phyloP scores from a whole-genome alignment of 352 stramenopile species.

The Pythium brassicae region DNA sequence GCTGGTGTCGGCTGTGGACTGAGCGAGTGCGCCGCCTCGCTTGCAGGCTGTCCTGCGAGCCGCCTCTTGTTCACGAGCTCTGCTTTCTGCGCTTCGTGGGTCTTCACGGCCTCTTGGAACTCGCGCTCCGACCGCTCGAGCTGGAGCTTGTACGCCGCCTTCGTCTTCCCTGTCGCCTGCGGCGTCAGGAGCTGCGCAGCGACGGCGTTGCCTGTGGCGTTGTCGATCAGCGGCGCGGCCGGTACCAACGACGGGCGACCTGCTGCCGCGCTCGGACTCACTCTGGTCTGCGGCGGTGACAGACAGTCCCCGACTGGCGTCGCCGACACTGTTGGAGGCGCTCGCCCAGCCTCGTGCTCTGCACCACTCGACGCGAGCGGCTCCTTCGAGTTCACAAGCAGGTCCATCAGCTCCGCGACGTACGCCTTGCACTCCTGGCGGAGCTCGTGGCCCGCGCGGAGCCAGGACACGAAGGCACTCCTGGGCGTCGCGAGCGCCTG shows the following conservation, averaged over 20 bases:
- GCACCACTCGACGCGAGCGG: slow-evolving; percentile 1
- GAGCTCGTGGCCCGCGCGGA: slow-evolving; percentile 84
- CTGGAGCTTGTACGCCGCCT: slow-evolving; percentile 40
- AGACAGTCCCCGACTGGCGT: too few species aligned
- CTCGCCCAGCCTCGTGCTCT: not conserved
- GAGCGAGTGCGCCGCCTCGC: slow-evolving; percentile 5
- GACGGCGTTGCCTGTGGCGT: not conserved
- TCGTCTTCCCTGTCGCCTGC: slow-evolving; percentile 6
- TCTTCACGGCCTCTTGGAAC: slow-evolving; percentile 36
- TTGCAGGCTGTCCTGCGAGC: slow-evolving; percentile 13
- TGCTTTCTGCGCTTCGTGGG: slow-evolving; percentile 31
- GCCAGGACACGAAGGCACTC: slow-evolving; percentile 86
- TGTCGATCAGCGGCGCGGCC: slow-evolving; percentile 1
- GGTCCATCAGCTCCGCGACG: slow-evolving; percentile 76
- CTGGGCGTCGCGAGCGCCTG: slow-evolving; percentile 43
- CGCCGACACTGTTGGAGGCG: not conserved
- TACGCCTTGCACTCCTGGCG: slow-evolving; percentile 86
- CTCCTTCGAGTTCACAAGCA: slow-evolving; percentile 58
- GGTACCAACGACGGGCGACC: not conserved
- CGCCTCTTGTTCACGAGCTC: slow-evolving; percentile 32
- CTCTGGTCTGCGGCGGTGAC: not conserved
- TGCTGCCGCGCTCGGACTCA: not conserved
- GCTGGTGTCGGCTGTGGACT: not conserved
- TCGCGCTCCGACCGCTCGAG: slow-evolving; percentile 39
- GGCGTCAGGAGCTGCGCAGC: not conserved